Base-by-base conservation (phyloP, 352 stramenopile genomes). In the Phytophthora nicotianae region DNA sequence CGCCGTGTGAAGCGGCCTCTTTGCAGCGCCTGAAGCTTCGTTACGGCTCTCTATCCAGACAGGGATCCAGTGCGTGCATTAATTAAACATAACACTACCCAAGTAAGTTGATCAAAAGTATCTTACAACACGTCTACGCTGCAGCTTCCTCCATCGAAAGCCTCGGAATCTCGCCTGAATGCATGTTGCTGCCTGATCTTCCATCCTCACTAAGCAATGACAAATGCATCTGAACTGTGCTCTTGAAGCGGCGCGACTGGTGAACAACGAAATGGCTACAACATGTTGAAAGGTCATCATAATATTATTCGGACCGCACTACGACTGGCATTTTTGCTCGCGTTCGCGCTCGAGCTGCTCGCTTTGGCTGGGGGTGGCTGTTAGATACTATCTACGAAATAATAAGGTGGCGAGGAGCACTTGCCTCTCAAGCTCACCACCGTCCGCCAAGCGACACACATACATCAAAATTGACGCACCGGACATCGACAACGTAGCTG, bases 121-220 rank as follows among this genome's bases (percentile, higher is more conserved):
- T 69, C 77, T 50, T 65, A 83, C 75, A 45, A 87, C 50, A 23
- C 46, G 24, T 24, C 59, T 59, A 38, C 49, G 61, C 13, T 83
- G 72, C 29, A 61, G 64, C 3, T 43, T 37, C 16, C 83, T 67
- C 24, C 70, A 72, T 23, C 63, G 66, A 24, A 57, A 55, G 27
- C 77, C 81, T 48, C 81, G 79, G 27, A 81, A 70, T 16, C 64
- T 60, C 46, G 83, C 81, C 53, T 93, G 81, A 54, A 90, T 83
- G 23, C 80, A 58, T 52, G 70, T 62, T 16, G 70, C 81, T 19
- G 83, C 81, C 26, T 70, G 62, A n/a, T 86, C 65, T 33, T 56
- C 49, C 50, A 11, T 52, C 11, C 23, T 19, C 65, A 74, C 60
- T 1, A 17, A 45, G 29, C 41, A 35, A 35, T n/a, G n/a, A n/a